Conservation (phyloP, 1,284 basidiomycete species). For the Malassezia globosa region DNA sequence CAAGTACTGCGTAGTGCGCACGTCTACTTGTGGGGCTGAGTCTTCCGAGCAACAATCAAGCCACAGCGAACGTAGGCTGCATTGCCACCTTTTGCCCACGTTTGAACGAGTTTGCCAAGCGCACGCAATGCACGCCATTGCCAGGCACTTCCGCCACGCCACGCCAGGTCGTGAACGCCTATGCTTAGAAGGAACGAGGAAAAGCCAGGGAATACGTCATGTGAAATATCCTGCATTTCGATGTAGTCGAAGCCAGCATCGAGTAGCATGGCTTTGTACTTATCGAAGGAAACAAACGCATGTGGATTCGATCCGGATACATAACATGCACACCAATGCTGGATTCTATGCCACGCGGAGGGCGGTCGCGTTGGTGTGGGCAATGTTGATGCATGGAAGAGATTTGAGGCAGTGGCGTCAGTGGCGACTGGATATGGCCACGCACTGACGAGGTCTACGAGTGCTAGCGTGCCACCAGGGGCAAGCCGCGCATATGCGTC, state of each 20-base stretch:
- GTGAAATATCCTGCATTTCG: conserved; percentile 32
- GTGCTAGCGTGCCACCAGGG: conserved; percentile 29
- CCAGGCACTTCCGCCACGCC: conserved; percentile 23
- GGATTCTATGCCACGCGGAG: conserved; percentile 1
- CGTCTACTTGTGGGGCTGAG: not conserved
- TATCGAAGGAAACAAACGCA: conserved; percentile 24
- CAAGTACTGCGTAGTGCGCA: not conserved
- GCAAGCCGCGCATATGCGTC: conserved; percentile 20
- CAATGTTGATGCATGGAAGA: conserved; percentile 8
- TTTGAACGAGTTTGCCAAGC: conserved; percentile 29
- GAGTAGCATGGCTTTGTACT: conserved; percentile 20
- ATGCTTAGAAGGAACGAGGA: conserved; percentile 25
- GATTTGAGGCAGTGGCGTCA: not conserved
- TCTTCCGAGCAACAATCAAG: conserved; percentile 24
- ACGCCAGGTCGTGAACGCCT: conserved; percentile 23
- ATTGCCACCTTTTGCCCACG: conserved; percentile 33
- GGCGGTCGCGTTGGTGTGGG: conserved; percentile 19
- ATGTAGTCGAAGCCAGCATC: conserved; percentile 21
- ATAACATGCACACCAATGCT: conserved; percentile 20
- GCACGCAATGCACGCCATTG: conserved; percentile 21
- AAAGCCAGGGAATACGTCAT: conserved; percentile 35
- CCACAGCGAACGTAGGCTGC: conserved; percentile 26
- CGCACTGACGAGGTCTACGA: conserved; percentile 32
- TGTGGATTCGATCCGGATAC: conserved; percentile 20
- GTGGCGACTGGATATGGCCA: conserved; percentile 27